A percentile compares a stretch with the other conserved stretches of the same genome.
Conservation (phyloP, 2,329 filamentous ascomycete species). For the Sarocladiaceae sp. region DNA sequence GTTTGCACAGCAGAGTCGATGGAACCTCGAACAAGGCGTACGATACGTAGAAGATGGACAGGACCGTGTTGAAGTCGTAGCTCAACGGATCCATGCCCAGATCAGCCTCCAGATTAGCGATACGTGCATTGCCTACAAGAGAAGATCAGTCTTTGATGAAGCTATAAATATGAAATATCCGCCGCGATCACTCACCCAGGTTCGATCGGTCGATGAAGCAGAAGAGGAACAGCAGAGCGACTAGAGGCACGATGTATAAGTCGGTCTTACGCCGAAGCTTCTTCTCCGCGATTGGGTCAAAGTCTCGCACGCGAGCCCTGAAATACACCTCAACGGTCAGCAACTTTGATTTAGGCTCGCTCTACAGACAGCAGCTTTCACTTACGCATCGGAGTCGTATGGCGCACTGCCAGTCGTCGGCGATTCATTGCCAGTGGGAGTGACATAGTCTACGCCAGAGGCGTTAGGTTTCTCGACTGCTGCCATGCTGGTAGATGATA, state of each 20-base stretch:
- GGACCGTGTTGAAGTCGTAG: constrained; percentile 32
- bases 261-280: constrained; percentile 18
- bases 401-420: background rate
- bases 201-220: constrained; percentile 35
- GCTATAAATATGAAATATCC: background rate
- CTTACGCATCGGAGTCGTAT: background rate
- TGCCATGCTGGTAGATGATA: background rate
- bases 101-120: constrained; percentile 32
- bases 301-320: background rate
- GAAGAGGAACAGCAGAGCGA: constrained; percentile 29
- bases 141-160: background rate
- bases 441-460: background rate
- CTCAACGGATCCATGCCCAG: constrained; percentile 25
- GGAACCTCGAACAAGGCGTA: constrained; percentile 44
- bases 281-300: background rate
- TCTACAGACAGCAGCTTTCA: background rate
- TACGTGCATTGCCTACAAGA: constrained; percentile 27
- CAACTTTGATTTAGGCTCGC: background rate
- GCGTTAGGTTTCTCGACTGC: background rate
- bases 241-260: constrained; percentile 26
- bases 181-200: constrained; percentile 24
- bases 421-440: background rate
- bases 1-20: constrained; percentile 58
- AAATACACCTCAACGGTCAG: background rate
- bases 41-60: constrained; percentile 17